A percentile compares a stretch with the other conserved stretches of the same genome.
Conservation (phyloP, 2,329 filamentous ascomycete genomes). For the Alternaria consortialis region DNA sequence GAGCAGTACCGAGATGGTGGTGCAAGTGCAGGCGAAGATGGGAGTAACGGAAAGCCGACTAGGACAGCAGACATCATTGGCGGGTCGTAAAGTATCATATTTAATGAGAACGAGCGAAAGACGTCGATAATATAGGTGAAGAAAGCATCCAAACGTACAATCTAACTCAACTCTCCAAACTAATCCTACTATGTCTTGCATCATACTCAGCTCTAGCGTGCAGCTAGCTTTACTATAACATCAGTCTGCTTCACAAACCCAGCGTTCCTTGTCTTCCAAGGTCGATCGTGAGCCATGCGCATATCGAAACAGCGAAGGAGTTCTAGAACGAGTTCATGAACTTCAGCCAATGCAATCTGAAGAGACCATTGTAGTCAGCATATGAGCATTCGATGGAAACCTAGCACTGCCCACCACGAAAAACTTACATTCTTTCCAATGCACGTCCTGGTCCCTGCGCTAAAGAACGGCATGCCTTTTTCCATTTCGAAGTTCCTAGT, state of each 20-base stretch:
- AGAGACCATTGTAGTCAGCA: background rate
- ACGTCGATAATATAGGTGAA: background rate
- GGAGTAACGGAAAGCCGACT: constrained; percentile 6
- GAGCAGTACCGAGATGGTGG: constrained; percentile 7
- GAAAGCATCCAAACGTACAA: background rate
- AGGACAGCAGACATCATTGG: constrained; percentile 10
- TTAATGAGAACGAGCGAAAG: background rate
- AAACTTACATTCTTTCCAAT: no score
- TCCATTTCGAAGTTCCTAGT: no score
- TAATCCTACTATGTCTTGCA: no score
- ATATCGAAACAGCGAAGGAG: constrained; percentile 6
- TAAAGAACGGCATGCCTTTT: no score
- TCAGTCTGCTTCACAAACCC: no score
- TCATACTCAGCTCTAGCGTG: background rate
- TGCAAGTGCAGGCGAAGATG: background rate
- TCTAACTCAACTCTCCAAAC: background rate
- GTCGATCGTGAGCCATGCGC: no score
- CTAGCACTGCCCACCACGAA: no score
- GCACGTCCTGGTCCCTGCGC: no score
- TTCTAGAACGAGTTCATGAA: constrained; percentile 25
- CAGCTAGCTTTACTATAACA: constrained; percentile 15
- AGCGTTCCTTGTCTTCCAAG: no score
- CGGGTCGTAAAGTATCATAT: constrained; percentile 3
- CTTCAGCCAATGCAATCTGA: constrained; percentile 25
- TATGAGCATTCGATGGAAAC: no score